phyloP scores from a whole-genome alignment of 2,329 filamentous ascomycete species.

The Clonostachys chloroleuca region DNA sequence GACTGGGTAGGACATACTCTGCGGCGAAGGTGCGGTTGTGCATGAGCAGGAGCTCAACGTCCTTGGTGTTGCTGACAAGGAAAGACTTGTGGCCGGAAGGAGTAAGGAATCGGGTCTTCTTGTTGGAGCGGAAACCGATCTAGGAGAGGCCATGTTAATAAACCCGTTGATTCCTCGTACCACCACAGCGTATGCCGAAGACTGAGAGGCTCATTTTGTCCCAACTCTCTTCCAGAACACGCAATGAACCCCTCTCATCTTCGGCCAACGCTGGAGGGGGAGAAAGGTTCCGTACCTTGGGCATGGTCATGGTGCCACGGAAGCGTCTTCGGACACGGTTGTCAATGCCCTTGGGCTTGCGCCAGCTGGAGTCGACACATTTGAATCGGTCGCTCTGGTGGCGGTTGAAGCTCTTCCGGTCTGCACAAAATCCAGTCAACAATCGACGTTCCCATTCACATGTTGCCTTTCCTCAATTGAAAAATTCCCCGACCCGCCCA shows the following conservation, averaged over 20 bases:
- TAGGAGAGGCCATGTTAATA: conserved; percentile 28
- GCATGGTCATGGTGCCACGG: conserved; percentile 93
- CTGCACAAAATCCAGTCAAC: conserved; percentile 48
- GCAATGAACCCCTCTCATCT: no score
- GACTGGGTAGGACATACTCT: conserved; percentile 64
- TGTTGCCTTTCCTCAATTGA: background rate
- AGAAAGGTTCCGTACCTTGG: conserved; percentile 70
- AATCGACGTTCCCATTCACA: conserved; percentile 9
- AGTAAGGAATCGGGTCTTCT: conserved; percentile 98
- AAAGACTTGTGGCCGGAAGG: conserved; percentile 99
- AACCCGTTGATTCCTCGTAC: background rate
- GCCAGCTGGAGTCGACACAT: conserved; percentile 86
- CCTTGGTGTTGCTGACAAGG: conserved; percentile 94
- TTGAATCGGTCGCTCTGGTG: conserved; percentile 98
- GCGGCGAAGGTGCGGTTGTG: conserved; percentile 99
- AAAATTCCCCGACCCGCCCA: background rate
- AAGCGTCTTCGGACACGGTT: conserved; percentile 96
- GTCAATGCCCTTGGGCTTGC: conserved; percentile 99
- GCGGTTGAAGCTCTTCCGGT: conserved; percentile 91
- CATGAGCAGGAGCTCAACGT: conserved; percentile 98
- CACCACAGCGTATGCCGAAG: no score
- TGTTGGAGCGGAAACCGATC: conserved; percentile 99
- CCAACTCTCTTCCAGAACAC: no score
- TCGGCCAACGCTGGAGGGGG: no score
- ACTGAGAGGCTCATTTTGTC: no score